Conservation (phyloP, 306 rosid genomes). For the Rosa lucieae region DNA sequence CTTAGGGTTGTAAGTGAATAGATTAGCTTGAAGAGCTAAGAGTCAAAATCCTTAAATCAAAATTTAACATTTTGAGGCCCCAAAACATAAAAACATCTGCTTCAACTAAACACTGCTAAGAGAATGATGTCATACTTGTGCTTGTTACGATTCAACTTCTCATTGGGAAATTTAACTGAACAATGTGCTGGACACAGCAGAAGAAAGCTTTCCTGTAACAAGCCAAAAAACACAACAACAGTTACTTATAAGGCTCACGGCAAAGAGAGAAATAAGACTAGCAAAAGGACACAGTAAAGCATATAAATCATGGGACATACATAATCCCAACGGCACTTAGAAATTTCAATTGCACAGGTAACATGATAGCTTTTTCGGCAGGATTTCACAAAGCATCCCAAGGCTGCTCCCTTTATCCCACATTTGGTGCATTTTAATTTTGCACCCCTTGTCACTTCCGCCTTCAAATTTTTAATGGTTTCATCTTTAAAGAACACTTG, state of each 20-base stretch:
- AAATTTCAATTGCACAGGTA: constrained; percentile 73
- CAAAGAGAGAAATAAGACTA: neutral
- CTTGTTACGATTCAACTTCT: constrained; percentile 48
- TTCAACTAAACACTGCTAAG: neutral
- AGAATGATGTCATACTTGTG: constrained; percentile 28
- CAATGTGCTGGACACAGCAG: constrained; percentile 83
- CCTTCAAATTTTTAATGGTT: constrained; percentile 60
- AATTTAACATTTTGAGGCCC: neutral
- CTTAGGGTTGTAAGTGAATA: neutral
- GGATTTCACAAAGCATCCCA: constrained; percentile 82
- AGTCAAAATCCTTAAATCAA: neutral
- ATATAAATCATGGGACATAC: constrained; percentile 29
- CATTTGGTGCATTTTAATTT: constrained; percentile 83
- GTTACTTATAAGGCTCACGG: constrained; percentile 3
- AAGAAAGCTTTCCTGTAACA: constrained; percentile 63
- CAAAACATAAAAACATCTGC: constrained; percentile 1
- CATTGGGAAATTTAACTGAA: constrained; percentile 60
- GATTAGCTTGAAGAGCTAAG: neutral
- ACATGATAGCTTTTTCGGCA: constrained; percentile 84
- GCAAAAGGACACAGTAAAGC: neutral
- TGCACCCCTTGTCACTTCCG: constrained; percentile 83
- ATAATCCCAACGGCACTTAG: constrained; percentile 75
- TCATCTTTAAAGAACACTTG: constrained; percentile 70
- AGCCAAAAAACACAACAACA: constrained; percentile 14
- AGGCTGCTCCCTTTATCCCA: constrained; percentile 85